These are phyloP conservation scores for Malus hybrid DNA, from an alignment of 331 rosid species.

Conservation along the genomic window DNA sequence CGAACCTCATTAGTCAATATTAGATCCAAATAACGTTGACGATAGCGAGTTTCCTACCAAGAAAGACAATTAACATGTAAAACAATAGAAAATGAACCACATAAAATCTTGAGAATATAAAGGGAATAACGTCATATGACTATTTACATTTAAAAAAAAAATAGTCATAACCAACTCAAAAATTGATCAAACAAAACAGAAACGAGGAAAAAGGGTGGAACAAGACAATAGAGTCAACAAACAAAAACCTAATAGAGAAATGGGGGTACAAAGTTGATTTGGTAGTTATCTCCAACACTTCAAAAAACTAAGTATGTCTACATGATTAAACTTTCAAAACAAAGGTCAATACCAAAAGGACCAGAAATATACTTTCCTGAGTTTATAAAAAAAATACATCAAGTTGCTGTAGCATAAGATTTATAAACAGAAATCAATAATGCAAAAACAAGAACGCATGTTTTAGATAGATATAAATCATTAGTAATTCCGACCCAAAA, in stretches of 20 bases:
- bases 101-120: neutral
- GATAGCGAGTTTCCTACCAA: slow-evolving; percentile 84
- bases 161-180: neutral
- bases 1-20: slow-evolving; percentile 79
- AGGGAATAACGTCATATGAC: neutral
- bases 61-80: neutral
- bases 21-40: slow-evolving; percentile 81
- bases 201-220: neutral
- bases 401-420: neutral
- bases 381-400: neutral
- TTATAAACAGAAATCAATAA: neutral
- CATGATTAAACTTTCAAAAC: neutral
- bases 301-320: neutral
- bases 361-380: neutral
- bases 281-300: neutral
- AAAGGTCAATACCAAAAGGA: neutral
- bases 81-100: neutral
- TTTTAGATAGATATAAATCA: neutral
- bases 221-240: neutral
- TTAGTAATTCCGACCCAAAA: neutral
- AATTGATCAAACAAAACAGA: neutral
- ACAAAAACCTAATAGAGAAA: neutral
- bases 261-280: neutral
- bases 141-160: neutral
- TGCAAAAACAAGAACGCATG: neutral